Evolutionary conservation across 768 basidiomycete genomes (phyloP), one percentile per base, ranked within the genome.

Genomic region (Phylloporus arenicola): DNA sequence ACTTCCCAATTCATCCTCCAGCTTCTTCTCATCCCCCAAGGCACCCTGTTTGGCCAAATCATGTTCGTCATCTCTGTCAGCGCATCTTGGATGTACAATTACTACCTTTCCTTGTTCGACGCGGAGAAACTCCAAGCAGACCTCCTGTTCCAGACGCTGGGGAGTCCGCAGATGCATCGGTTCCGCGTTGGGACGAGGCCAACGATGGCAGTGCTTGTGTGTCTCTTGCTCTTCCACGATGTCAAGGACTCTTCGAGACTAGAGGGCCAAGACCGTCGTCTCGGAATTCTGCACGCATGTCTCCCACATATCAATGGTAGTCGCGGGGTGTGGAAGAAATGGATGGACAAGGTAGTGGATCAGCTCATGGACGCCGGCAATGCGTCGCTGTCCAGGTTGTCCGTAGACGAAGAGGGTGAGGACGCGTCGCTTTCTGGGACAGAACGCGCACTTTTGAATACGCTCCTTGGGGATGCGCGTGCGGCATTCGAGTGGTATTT

Each of bases 11-110:
- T 67, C 52, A 52, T 70, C 40, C 50, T 58, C 20, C 65, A 70
- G 50, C 57, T 70, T 31, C 57, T 70, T 37, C 59, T 70, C 47
- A 57, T 68, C 24, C 68, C 68, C 1, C 64, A 67, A 29, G 63
- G 60, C n/a, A 53, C 56, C 5, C 43, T 68, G 4, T 67, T 70
- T 29, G 65, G 68, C 20, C 65, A 68, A 51, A 51, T 63, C 50
- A 61, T 70, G 63, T 68, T 70, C 45, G 39, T 70, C 24, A 5
- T 49, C 41, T 62, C 64, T 4, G 54, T 70, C 35, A 50, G 45
- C 17, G 58, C 55, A 4, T 68, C 67, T 11, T 71, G 67, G 70
- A 24, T 37, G 17, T 63, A 70, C 47, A 65, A 66, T n/a, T 58
- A 55, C 17, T 64, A 57, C 41, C 55, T 71, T 12, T 60, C 63